These are phyloP conservation scores for Limonium bicolor DNA, from an alignment of 148 eudicot species.

Conservation along the genomic window DNA sequence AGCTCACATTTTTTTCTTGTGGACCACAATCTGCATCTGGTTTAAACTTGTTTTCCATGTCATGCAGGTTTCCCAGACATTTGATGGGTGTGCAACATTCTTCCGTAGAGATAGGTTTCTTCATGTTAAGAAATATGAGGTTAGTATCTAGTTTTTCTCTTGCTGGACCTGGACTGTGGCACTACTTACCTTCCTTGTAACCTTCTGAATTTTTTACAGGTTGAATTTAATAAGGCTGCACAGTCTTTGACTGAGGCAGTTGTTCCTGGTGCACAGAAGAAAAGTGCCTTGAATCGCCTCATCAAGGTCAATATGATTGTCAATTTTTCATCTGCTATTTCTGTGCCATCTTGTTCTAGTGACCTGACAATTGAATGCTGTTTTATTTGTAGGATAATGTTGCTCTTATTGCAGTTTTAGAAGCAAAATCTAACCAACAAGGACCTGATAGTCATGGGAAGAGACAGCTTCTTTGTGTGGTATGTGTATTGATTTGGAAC, in stretches of 20 bases:
- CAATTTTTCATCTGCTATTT: neutral
- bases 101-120: conserved; percentile 96
- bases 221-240: conserved; percentile 98
- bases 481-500: no score
- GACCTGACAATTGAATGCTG: neutral
- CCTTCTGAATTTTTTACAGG: no score
- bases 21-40: neutral
- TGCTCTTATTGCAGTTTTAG: conserved; percentile 83
- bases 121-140: conserved; percentile 94
- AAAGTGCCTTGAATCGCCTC: conserved; percentile 70
- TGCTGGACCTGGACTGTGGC: no score
- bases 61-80: conserved; percentile 46
- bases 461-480: conserved; percentile 99
- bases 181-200: no score
- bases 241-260: conserved; percentile 94
- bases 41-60: neutral
- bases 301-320: conserved; percentile 46
- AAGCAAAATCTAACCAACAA: conserved; percentile 83
- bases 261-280: conserved; percentile 75
- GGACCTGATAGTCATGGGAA: conserved; percentile 80
- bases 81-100: conserved; percentile 98
- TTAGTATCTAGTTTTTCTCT: no score
- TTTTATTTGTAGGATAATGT: conserved; percentile 63
- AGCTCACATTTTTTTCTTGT: neutral
- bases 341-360: neutral